Conservation (phyloP, 495 filamentous ascomycete species). For the Chaetomium fimeti region DNA sequence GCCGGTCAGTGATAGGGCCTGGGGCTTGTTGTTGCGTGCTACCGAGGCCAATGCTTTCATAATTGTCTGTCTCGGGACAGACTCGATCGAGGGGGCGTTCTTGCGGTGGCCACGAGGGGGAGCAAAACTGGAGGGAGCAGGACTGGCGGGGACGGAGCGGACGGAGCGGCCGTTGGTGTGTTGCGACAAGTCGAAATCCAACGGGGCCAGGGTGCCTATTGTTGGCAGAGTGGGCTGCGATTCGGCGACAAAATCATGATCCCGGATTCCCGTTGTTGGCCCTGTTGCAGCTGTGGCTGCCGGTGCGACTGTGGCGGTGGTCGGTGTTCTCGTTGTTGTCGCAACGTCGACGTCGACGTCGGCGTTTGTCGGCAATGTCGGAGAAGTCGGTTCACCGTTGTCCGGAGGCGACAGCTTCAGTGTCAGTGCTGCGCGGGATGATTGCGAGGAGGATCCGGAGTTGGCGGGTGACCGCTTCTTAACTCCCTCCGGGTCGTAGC, state of each 20-base stretch:
- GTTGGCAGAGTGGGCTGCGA: conserved; percentile 17
- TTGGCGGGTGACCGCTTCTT: conserved; percentile 26
- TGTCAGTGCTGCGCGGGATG: conserved; percentile 25
- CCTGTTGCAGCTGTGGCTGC: not conserved
- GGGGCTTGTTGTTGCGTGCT: conserved; percentile 58
- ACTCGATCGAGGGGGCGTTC: conserved; percentile 65
- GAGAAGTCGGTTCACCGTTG: conserved; percentile 11
- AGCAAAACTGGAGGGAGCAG: not conserved
- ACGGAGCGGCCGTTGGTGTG: not conserved
- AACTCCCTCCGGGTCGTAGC: conserved; percentile 26
- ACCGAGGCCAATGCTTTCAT: conserved; percentile 83
- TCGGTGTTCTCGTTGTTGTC: conserved; percentile 8
- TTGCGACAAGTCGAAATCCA: conserved; percentile 15
- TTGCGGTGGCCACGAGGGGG: conserved; percentile 49
- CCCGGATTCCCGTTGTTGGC: conserved; percentile 5
- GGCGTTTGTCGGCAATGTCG: conserved; percentile 7
- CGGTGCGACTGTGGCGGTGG: no score
- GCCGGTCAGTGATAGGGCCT: conserved; percentile 55
- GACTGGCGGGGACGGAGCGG: not conserved
- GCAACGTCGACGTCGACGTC: conserved; percentile 5
- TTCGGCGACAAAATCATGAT: conserved; percentile 15
- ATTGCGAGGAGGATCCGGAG: conserved; percentile 26
- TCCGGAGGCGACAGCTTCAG: conserved; percentile 13
- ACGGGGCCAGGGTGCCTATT: conserved; percentile 17
- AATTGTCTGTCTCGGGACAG: conserved; percentile 79